Base-by-base conservation (phyloP, 768 basidiomycete genomes). In the Lentinula edodes region DNA sequence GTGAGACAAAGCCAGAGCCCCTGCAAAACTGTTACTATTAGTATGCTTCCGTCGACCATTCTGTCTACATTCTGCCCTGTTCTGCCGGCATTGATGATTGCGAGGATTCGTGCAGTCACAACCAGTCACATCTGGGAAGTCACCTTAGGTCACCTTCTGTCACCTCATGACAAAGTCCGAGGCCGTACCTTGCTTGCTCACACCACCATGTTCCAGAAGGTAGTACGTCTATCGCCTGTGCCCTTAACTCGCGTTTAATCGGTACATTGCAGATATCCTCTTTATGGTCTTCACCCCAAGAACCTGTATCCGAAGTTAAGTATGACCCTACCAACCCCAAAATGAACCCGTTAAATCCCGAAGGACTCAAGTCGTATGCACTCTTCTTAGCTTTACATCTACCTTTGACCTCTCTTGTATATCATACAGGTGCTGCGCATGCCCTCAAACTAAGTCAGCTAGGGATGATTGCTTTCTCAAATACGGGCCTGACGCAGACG, bases 401-500 rank as follows among this genome's bases (percentile, higher is more conserved):
- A 13, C n/a, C 7, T 16, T 58, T 15, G 12, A 28, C 28, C 39
- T 9, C 61, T 58, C 43, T 12, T 55, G 41, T 39, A 8, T 42
- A 5, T 20, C 8, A n/a, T 39, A 20, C 64, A 98, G 96, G 67
- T 98, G 96, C 67, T 98, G 96, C 70, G 96, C 95, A 46, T 98
- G 96, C 70, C 95, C 94, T 2, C 82, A 93, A 67, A 96, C 95
- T 2, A 98, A 98, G 73, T 83, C 88, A 2, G 82, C 81, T n/a
- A 83, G 97, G 10, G 97, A 99, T 73, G 88, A 95, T 65, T 99
- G 97, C 75, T 98, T 97, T 80, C 78, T 98, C 63, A 83, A 85
- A 61, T 84, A 81, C 66, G 87, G 87, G 63, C 69, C 80, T 4
- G 74, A 80, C 20, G 83, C 90, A 6, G 80, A 84, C 61, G 88